Evolutionary conservation across 257 asterid genomes (phyloP).

Genomic region (Plantago elongata): DNA sequence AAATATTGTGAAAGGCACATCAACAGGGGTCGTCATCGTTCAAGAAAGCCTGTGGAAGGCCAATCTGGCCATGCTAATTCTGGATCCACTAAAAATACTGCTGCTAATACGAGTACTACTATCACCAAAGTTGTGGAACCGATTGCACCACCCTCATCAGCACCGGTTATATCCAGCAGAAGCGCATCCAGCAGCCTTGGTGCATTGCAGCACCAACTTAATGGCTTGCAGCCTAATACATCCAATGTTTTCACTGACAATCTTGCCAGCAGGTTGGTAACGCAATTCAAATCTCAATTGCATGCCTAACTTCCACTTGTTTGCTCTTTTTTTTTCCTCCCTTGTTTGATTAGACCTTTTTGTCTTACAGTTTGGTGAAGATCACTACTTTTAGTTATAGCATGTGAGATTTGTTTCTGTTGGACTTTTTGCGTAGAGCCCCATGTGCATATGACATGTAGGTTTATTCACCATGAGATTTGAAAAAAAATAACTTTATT

Average conservation of each 20-base stretch:
- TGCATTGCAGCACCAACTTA: constrained; percentile 45
- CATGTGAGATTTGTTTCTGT: no score
- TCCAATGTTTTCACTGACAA: constrained; percentile 33
- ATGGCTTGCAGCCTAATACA: constrained; percentile 34
- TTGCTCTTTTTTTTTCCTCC: background rate
- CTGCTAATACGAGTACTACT: constrained; percentile 21
- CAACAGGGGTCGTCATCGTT: constrained; percentile 98
- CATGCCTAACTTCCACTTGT: background rate
- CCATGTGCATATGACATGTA: no score
- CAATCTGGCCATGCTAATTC: constrained; percentile 74
- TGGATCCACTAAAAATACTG: constrained; percentile 46
- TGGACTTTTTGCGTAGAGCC: no score
- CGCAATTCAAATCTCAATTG: background rate
- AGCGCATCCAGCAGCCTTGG: constrained; percentile 38
- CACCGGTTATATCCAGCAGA: constrained; percentile 46
- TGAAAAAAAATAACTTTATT: no score
- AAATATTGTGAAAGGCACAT: constrained; percentile 98
- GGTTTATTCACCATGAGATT: no score
- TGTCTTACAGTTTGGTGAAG: background rate
- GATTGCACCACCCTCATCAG: constrained; percentile 46
- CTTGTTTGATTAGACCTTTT: background rate
- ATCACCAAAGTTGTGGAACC: constrained; percentile 29
- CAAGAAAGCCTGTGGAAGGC: constrained; percentile 99
- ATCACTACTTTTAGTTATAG: no score
- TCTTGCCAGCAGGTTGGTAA: constrained; percentile 39